A percentile compares a stretch with the other conserved stretches of the same genome.
phyloP scores from a whole-genome alignment of 441 rosid genomes.

The Metrosideros polymorpha region DNA sequence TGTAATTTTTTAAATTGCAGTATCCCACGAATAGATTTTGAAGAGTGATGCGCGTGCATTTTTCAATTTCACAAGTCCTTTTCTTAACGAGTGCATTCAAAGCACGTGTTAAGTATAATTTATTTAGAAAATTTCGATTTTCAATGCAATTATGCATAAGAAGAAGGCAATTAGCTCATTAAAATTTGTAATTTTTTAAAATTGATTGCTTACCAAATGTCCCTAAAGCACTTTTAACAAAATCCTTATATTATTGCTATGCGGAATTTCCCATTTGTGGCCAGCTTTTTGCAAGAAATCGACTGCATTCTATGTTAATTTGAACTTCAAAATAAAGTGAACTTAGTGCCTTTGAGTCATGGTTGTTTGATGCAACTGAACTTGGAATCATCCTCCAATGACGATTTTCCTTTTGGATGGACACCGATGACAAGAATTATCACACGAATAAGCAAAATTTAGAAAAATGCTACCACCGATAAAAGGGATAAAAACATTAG shows the following conservation, averaged over 20 bases:
- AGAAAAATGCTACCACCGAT: too few relatives aligned
- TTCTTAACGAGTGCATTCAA: neutral
- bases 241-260: neutral
- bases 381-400: neutral
- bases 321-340: neutral
- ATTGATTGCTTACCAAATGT: neutral
- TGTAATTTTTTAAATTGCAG: too few relatives aligned
- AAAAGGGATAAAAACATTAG: too few relatives aligned
- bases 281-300: neutral
- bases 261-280: neutral
- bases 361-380: neutral
- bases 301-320: neutral
- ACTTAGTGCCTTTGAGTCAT: neutral
- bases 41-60: fast-evolving
- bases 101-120: neutral
- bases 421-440: neutral
- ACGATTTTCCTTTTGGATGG: neutral
- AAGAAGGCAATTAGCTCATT: neutral
- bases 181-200: neutral
- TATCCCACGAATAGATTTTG: too few relatives aligned
- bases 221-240: neutral
- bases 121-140: neutral
- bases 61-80: neutral
- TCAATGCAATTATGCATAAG: neutral
- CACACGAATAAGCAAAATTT: neutral